A percentile compares a stretch with the other conserved stretches of the same genome.
Conservation (phyloP, 257 asterid species). For the Verbascum thapsus region DNA sequence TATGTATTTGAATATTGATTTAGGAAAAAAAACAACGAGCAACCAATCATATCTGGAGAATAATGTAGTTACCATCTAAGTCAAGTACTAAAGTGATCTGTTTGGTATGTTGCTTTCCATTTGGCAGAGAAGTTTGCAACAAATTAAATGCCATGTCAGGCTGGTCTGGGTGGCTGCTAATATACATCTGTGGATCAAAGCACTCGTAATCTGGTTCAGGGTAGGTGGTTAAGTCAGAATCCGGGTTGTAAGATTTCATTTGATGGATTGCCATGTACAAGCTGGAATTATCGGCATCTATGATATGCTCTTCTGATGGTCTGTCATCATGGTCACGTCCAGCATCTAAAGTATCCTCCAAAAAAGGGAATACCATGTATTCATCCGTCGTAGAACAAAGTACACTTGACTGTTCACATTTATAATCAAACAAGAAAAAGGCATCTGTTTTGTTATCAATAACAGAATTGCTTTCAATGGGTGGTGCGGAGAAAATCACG, state of each 20-base stretch:
- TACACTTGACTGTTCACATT: constrained; percentile 63
- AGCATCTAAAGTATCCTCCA: constrained; percentile 59
- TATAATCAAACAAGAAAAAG: constrained; percentile 56
- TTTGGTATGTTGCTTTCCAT: constrained; percentile 48
- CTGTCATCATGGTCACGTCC: constrained; percentile 43
- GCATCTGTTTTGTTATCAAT: constrained; percentile 50
- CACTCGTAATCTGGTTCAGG: constrained; percentile 66
- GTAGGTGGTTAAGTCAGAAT: constrained; percentile 43
- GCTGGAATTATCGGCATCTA: constrained; percentile 58
- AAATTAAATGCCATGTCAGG: constrained; percentile 43
- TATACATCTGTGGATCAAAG: constrained; percentile 87
- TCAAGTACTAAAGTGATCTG: constrained; percentile 82
- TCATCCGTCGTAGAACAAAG: constrained; percentile 67
- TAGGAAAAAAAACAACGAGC: background rate
- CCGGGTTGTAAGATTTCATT: constrained; percentile 60
- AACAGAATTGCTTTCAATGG: constrained; percentile 46
- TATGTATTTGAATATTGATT: background rate
- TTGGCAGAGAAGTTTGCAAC: constrained; percentile 45
- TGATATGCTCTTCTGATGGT: constrained; percentile 43
- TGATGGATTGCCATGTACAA: constrained; percentile 73
- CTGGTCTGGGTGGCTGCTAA: constrained; percentile 70
- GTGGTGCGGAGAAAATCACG: constrained; percentile 69
- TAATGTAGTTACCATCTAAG: constrained; percentile 72
- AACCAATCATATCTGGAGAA: constrained; percentile 15
- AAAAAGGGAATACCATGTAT: constrained; percentile 55